phyloP scores from a whole-genome alignment of 192 early-diverging fungal genomes.

The Coemansia sp. region DNA sequence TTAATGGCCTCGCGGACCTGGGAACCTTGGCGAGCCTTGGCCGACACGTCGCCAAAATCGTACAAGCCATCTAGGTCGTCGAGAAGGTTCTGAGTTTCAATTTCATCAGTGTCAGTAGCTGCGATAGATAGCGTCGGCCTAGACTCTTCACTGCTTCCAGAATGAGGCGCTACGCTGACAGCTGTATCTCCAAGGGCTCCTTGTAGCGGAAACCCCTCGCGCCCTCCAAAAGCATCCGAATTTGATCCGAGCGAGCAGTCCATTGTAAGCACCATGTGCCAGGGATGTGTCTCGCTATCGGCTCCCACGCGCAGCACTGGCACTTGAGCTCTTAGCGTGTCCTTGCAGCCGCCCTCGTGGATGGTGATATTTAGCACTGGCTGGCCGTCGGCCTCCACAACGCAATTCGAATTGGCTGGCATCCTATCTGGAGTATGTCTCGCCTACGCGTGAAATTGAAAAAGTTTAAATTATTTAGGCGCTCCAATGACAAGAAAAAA shows the following conservation, averaged over 20 bases:
- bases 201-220: neutral
- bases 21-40: neutral
- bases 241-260: neutral
- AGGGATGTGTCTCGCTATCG: neutral
- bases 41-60: constrained; percentile 14
- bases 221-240: neutral
- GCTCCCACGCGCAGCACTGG: neutral
- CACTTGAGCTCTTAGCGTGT: neutral
- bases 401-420: constrained; percentile 2
- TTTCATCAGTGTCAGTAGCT: constrained; percentile 13
- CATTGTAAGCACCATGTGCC: neutral
- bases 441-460: neutral
- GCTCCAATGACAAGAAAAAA: neutral
- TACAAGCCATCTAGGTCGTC: constrained; percentile 50
- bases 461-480: neutral
- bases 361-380: constrained; percentile 5
- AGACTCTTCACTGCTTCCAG: neutral
- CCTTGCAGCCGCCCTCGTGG: neutral
- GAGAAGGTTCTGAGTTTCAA: constrained; percentile 35
- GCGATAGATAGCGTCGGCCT: neutral
- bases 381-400: neutral
- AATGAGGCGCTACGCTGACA: neutral
- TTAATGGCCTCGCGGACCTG: neutral
- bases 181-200: neutral
- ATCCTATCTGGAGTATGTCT: neutral